phyloP scores from a whole-genome alignment of 192 early-diverging fungal genomes.

The Obelidium mucronatum region DNA sequence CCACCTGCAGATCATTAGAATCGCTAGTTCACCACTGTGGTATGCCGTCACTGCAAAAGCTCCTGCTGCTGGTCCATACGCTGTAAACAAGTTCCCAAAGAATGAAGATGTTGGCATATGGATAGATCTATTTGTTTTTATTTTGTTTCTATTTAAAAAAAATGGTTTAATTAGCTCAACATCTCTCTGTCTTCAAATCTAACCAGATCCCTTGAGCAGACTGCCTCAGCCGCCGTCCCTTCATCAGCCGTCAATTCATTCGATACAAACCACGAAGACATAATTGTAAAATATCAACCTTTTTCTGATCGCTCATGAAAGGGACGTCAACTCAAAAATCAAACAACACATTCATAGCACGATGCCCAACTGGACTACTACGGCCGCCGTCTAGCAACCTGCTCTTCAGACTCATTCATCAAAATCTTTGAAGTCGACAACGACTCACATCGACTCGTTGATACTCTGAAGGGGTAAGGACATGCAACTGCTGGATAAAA shows the following conservation, averaged over 20 bases:
- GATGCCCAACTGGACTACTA: slow-evolving; percentile 86
- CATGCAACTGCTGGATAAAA: background rate
- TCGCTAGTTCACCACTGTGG: slow-evolving; percentile 71
- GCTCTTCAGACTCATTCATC: slow-evolving; percentile 95
- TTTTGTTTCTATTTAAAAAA: too few species aligned
- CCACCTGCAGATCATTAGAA: slow-evolving; percentile 77
- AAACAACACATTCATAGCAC: slow-evolving; percentile 51
- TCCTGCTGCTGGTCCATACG: slow-evolving; percentile 75
- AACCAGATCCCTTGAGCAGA: too few species aligned
- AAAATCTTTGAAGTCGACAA: slow-evolving; percentile 91
- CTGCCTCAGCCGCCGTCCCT: slow-evolving; percentile 12
- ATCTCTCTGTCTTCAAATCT: too few species aligned
- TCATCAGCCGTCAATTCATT: slow-evolving; percentile 59
- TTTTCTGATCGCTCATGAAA: background rate
- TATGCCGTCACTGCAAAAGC: slow-evolving; percentile 78
- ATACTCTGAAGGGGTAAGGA: slow-evolving; percentile 75
- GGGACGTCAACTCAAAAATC: background rate
- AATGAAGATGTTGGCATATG: slow-evolving; percentile 51
- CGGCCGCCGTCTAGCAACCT: slow-evolving; percentile 93
- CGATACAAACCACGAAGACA: slow-evolving; percentile 88
- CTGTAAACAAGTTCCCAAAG: slow-evolving; percentile 75
- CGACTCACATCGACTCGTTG: slow-evolving; percentile 68
- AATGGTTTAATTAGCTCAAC: too few species aligned
- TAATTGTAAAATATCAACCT: slow-evolving; percentile 67
- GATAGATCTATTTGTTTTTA: too few species aligned